Evolutionary conservation across 768 basidiomycete species (phyloP), one percentile per base, ranked within the genome.

Genomic region (Mycena galericulata): DNA sequence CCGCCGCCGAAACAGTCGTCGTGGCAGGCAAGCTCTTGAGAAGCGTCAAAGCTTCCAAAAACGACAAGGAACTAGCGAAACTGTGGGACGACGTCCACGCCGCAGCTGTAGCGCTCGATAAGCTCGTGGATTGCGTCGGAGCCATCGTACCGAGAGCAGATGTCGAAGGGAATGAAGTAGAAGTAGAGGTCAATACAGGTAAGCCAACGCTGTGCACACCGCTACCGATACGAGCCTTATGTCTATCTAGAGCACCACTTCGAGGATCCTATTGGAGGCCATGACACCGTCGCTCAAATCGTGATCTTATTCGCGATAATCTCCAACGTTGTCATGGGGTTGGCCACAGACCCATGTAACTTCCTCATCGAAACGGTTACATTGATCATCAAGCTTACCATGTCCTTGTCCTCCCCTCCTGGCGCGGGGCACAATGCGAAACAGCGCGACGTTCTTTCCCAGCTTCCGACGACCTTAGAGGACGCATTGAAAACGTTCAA

Each of bases 321-420:
- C 58, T 47, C 59, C 59, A 57, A 67, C 17, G 60, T 70, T 30
- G 30, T 70, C 56, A n/a, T 70, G 0, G 69, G 69, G 54, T 29
- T 73, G n/a, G 64, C 67, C 51, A 46, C 54, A 1, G 20, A 59
- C 32, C 47, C 66, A 30, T 65, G 59, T 29, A 73, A 73, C 59
- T 68, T 73, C 51, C 62, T 73, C 32, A 56, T 73, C 41, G 62
- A 66, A 58, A 36, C 57, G 36, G 56, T 70, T 24, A 66, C 65
- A 30, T 29, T 67, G 47, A 70, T 70, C 40, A 66, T 70, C 56
- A 56, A 67, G 56, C 43, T 54, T 34, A 70, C 69, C 1, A 66
- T 70, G 69, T 51, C 54, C 29, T 41, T 56, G 53, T 49, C 64
- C 32, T 56, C 59, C 32, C 61, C 65, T 24, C 41, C 46, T 40